A percentile compares a stretch with the other conserved stretches of the same genome.
These are phyloP conservation scores for Leishmania amazonensis DNA, from an alignment of 208 protist genomes.

Conservation along the genomic window DNA sequence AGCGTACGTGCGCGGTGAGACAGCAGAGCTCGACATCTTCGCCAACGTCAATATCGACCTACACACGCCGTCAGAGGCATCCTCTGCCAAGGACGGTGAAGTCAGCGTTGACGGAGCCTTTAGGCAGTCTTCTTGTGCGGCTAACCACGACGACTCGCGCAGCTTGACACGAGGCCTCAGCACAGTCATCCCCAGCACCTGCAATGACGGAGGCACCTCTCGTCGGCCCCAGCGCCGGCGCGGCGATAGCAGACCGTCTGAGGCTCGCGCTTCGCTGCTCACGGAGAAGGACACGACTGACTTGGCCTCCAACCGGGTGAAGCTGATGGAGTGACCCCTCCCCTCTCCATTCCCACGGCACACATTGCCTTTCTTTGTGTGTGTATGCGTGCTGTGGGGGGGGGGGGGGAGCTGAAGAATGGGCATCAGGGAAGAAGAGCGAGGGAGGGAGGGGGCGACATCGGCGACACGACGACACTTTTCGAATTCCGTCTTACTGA, in stretches of 20 bases:
- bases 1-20: slow-evolving; percentile 35
- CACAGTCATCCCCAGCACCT: neutral
- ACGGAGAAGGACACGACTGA: slow-evolving; percentile 42
- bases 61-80: neutral
- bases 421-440: too few species aligned
- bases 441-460: neutral
- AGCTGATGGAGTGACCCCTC: slow-evolving; percentile 27
- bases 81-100: neutral
- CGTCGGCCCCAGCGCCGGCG: neutral
- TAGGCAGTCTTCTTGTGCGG: neutral
- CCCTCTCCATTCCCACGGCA: neutral
- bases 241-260: neutral
- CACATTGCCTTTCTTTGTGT: slow-evolving; percentile 11
- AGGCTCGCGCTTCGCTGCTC: slow-evolving; percentile 20
- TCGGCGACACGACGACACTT: neutral
- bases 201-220: neutral
- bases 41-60: slow-evolving; percentile 27
- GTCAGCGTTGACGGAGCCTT: neutral
- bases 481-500: neutral
- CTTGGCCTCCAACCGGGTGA: slow-evolving; percentile 32
- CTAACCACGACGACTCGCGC: neutral
- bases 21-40: slow-evolving; percentile 27
- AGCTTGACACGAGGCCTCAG: neutral
- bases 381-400: neutral
- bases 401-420: neutral